Percentiles rank a stretch among this genome's conserved stretches.
Evolutionary conservation across 2,329 filamentous ascomycete genomes (phyloP).

Genomic region (Didymella segeticola): DNA sequence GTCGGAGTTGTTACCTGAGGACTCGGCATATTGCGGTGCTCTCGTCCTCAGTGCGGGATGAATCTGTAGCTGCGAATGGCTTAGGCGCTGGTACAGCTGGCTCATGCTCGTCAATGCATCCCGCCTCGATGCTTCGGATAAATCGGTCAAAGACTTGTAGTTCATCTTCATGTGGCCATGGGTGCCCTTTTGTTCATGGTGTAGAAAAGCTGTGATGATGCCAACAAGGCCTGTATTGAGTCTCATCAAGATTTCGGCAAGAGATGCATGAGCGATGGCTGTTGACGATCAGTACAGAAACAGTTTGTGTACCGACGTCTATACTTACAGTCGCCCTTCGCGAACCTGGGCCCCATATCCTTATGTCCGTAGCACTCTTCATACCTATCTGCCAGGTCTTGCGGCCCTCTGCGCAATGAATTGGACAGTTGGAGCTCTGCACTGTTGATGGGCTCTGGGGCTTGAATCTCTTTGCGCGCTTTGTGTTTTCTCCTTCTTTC

Average conservation of each 20-base stretch:
- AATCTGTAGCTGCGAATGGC: constrained; percentile 45
- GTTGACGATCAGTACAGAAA: background rate
- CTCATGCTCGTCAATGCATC: constrained; percentile 53
- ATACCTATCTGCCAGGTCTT: constrained; percentile 54
- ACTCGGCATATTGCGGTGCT: constrained; percentile 8
- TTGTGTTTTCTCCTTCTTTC: constrained; percentile 44
- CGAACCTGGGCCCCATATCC: constrained; percentile 48
- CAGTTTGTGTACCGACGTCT: background rate
- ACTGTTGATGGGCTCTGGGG: constrained; percentile 30
- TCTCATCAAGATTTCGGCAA: constrained; percentile 54
- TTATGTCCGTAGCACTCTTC: constrained; percentile 43
- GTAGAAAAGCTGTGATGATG: constrained; percentile 55
- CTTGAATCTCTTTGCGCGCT: constrained; percentile 29
- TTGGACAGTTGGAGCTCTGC: constrained; percentile 50
- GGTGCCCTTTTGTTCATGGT: constrained; percentile 41
- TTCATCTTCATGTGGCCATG: constrained; percentile 47
- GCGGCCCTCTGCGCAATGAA: constrained; percentile 50
- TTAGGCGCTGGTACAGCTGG: constrained; percentile 49
- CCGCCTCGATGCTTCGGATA: constrained; percentile 55
- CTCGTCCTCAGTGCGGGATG: constrained; percentile 23
- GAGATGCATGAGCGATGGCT: constrained; percentile 56
- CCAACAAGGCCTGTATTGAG: constrained; percentile 56
- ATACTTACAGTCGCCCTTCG: constrained; percentile 53
- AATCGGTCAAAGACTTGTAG: constrained; percentile 53
- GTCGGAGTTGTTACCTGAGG: constrained; percentile 15